Percentiles rank a stretch among this genome's conserved stretches.
Conservation (phyloP, 148 eudicot species). For the Beta vulgaris region DNA sequence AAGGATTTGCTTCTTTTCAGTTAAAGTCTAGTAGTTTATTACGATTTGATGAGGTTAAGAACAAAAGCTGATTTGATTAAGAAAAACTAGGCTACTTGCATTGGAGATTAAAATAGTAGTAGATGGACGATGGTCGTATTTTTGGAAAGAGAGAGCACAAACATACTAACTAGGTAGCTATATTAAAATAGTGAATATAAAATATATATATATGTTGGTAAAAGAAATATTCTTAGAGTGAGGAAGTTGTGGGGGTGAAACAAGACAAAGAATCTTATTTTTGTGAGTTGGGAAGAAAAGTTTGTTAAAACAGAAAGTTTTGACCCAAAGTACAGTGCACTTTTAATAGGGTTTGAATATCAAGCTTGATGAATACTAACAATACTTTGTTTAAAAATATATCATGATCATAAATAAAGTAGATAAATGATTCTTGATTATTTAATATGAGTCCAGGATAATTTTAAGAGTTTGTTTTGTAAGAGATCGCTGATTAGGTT, state of each 20-base stretch:
- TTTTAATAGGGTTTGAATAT: conserved; percentile 6
- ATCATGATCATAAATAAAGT: too few species aligned
- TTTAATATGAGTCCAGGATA: too few species aligned
- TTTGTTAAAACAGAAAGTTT: conserved; percentile 17
- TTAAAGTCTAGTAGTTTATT: not conserved
- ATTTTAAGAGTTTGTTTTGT: too few species aligned
- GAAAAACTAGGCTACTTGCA: conserved; percentile 7
- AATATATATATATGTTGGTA: not conserved
- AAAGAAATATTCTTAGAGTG: conserved; percentile 10
- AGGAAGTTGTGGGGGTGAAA: conserved; percentile 2
- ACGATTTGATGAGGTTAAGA: not conserved
- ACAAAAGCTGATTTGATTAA: not conserved
- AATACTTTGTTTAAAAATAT: too few species aligned
- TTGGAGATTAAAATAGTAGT: not conserved
- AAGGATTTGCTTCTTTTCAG: not conserved
- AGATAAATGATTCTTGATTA: too few species aligned
- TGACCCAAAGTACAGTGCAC: conserved; percentile 12
- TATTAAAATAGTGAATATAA: not conserved
- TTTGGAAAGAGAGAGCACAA: conserved; percentile 6
- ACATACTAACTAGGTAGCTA: not conserved
- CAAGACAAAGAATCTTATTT: conserved; percentile 18
- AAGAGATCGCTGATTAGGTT: too few species aligned
- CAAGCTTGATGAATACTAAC: too few species aligned
- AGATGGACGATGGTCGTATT: not conserved
- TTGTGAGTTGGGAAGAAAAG: conserved; percentile 16